These are phyloP conservation scores for Datisca glomerata DNA, from an alignment of 306 rosid genomes.

Conservation along the genomic window DNA sequence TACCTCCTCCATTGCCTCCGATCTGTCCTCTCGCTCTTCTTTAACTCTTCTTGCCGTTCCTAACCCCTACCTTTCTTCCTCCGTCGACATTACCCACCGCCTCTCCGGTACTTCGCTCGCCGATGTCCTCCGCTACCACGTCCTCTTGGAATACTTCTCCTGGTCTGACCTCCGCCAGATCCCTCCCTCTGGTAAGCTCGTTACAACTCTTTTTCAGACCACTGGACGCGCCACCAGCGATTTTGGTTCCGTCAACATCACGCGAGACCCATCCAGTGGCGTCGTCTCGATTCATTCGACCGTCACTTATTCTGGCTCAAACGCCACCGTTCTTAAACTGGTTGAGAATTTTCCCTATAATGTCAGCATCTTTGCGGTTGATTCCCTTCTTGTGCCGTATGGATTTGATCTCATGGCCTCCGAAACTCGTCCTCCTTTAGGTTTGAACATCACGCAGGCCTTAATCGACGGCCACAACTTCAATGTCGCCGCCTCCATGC, in stretches of 20 bases:
- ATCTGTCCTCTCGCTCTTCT: conserved; percentile 55
- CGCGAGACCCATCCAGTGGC: conserved; percentile 42
- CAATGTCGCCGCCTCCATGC: conserved; percentile 88
- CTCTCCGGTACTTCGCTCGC: conserved; percentile 46
- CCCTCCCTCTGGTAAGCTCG: conserved; percentile 64
- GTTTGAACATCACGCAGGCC: conserved; percentile 64
- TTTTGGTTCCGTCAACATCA: conserved; percentile 73
- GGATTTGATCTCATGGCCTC: conserved; percentile 91
- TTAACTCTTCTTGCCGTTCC: conserved; percentile 92
- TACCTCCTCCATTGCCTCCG: conserved; percentile 39
- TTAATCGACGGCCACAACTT: conserved; percentile 74
- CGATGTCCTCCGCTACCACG: conserved; percentile 88
- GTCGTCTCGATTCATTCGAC: conserved; percentile 53
- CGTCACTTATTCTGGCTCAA: conserved; percentile 42
- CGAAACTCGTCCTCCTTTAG: conserved; percentile 58
- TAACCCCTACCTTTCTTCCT: conserved; percentile 37
- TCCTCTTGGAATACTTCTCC: conserved; percentile 77
- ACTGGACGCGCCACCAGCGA: conserved; percentile 87
- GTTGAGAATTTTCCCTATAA: conserved; percentile 79
- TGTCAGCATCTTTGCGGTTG: conserved; percentile 59
- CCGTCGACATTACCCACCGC: conserved; percentile 40
- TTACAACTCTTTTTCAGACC: conserved; percentile 86
- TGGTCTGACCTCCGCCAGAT: conserved; percentile 48
- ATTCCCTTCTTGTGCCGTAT: conserved; percentile 56
- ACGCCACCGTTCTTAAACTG: conserved; percentile 48